Conservation (phyloP, 768 basidiomycete species). For the Suillus subaureus region DNA sequence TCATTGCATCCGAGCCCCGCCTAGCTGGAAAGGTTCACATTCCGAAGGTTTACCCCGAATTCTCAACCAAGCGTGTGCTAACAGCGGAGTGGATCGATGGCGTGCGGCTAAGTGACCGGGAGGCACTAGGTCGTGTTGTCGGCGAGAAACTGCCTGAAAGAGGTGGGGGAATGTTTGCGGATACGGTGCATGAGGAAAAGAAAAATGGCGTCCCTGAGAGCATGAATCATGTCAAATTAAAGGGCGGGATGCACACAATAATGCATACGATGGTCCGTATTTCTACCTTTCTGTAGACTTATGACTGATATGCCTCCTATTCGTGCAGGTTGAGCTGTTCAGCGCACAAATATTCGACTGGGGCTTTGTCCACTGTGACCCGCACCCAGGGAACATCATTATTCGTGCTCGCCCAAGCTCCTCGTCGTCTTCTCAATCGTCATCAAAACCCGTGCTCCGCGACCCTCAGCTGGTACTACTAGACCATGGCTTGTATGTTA, state of each 20-base stretch:
- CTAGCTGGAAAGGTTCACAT: slow-evolving; percentile 75
- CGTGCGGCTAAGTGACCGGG: slow-evolving; percentile 68
- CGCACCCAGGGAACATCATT: slow-evolving; percentile 79
- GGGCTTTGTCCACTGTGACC: slow-evolving; percentile 87
- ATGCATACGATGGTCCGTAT: slow-evolving; percentile 73
- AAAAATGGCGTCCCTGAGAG: slow-evolving; percentile 4
- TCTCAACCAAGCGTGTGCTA: slow-evolving; percentile 77
- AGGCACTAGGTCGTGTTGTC: slow-evolving; percentile 58
- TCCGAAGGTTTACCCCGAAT: slow-evolving; percentile 71
- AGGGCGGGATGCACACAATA: slow-evolving; percentile 61
- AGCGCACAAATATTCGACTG: slow-evolving; percentile 89
- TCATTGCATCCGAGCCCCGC: slow-evolving; percentile 69
- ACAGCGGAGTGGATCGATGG: slow-evolving; percentile 87
- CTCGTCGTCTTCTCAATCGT: not conserved
- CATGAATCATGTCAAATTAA: slow-evolving; percentile 31
- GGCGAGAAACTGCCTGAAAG: slow-evolving; percentile 37
- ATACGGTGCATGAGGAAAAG: not conserved
- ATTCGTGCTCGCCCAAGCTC: slow-evolving; percentile 49
- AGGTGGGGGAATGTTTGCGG: slow-evolving; percentile 4
- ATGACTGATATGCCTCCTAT: not conserved
- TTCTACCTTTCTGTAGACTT: not conserved
- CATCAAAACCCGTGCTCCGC: slow-evolving; percentile 43
- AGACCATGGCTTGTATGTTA: slow-evolving; percentile 91
- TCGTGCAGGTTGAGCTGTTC: slow-evolving; percentile 62
- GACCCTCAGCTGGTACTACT: slow-evolving; percentile 75